Evolutionary conservation across 441 rosid species (phyloP), one percentile per base, ranked within the genome.

Genomic region (Manihot esculenta): DNA sequence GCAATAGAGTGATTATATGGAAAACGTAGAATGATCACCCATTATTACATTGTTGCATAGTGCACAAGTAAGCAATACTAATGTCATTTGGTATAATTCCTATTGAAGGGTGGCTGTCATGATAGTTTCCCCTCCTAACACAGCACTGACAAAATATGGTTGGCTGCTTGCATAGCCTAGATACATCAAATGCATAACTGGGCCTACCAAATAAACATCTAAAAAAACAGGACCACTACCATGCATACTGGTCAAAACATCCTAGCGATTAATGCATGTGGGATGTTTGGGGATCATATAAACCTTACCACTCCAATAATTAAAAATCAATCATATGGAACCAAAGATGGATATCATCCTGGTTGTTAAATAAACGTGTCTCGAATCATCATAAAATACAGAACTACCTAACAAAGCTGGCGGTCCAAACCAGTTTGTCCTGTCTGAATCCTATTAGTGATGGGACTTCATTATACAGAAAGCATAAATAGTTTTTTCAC

Each of bases 251-350:
- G 64, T 68, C 44, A 68, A 45, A 56, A n/a, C 26, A n/a, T 11
- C 26, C 41, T 26, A n/a, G 21, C n/a, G 18, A 30, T n/a, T n/a
- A 24, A 17, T 58, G 42, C 71, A 75, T 38, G 71, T 26, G 61
- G 48, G 51, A 57, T 72, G 64, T 65, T 57, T 47, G 49, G 63
- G 68, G 48, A 61, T 63, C 53, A 68, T 44, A 45, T 13, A 67
- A 23, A n/a, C 26, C 27, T 61, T 68, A 20, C n/a, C 57, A 48
- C 21, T 68, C 23, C 68, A 24, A 49, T 30, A n/a, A 67, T 15
- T 42, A 26, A 20, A 27, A 3, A 49, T 55, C 33, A 62, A 53
- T 7, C 38, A 51, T 27, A 2, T 5, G 49, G 35, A 60, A 30
- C 15, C 20, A 21, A 54, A 2, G 42, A 68, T 33, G 44, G 59